Conservation (phyloP, 2,329 filamentous ascomycete genomes). For the Botrytis hyacinthi region DNA sequence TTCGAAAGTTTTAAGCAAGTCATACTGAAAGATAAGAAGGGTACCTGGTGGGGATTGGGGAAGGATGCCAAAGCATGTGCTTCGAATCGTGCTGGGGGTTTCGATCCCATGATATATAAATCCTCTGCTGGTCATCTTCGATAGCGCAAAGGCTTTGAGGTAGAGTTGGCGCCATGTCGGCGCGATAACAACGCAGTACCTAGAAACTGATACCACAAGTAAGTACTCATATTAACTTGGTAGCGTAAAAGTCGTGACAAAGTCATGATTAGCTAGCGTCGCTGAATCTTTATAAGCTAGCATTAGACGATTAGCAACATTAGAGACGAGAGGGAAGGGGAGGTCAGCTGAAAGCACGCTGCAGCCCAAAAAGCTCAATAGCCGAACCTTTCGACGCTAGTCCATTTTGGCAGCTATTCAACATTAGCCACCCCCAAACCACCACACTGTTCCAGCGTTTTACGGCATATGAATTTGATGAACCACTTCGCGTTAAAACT, state of each 20-base stretch:
- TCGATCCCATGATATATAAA: neutral
- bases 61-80: neutral
- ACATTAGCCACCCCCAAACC: neutral
- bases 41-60: too few relatives aligned
- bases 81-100: neutral
- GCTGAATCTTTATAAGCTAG: neutral
- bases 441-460: neutral
- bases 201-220: neutral
- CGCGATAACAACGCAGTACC: too few relatives aligned
- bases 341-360: neutral
- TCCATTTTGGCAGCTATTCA: neutral
- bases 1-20: too few relatives aligned
- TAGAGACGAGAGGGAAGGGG: neutral
- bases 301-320: neutral
- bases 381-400: too few relatives aligned
- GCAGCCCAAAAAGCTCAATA: neutral
- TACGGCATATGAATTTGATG: neutral
- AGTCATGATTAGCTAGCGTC: neutral
- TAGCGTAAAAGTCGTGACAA: neutral
- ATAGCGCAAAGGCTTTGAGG: neutral
- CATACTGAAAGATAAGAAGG: too few relatives aligned
- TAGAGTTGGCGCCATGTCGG: neutral
- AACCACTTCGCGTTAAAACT: neutral
- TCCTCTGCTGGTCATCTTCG: neutral
- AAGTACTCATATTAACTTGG: neutral